Base-by-base conservation (phyloP, 2,329 filamentous ascomycete species). In the Trichoderma arundinaceum region DNA sequence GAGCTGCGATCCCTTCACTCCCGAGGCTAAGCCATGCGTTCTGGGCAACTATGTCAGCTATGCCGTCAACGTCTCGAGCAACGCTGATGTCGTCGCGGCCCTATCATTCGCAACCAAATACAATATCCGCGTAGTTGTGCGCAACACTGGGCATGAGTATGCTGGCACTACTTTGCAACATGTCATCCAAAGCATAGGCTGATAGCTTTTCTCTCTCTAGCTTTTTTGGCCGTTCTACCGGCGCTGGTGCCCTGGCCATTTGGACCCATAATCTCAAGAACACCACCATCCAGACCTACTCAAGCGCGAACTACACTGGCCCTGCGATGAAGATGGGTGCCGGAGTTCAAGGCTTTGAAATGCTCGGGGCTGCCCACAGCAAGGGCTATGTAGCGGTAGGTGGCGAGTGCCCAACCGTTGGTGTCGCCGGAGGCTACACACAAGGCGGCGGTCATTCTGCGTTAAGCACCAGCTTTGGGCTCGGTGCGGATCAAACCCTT, bases 371-470 rank as follows among this genome's bases (percentile, higher is more conserved):
- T 35, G 84, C 84, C 0, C 71, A 83, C 28, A 71, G 77, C n/a
- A 71, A 80, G 12, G 81, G 80, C 0, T 75, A 83, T 6, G 80
- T 79, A 0, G 78, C 86, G 0, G 81, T 88, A 4, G 84, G 82
- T n/a, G 86, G 86, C 7, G 83, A 84, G 19, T 85, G 85, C 66
- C 70, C 73, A 0, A 84, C 82, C 0, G 86, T 90, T 7, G 86
- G 87, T 1, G 71, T 87, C 1, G 82, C 84, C 0, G 88, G 87
- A 15, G 87, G 88, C 0, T 90, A 85, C 70, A 82, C 79, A 1
- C 84, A 87, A 70, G 86, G 86, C 5, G 87, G 85, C 17, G 87
- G 88, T 0, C 85, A 88, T 70, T 81, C 80, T 2, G 77, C 81
- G 0, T 76, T 89, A 2, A 78, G 77, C 12, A 82, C 82, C 0